Evolutionary conservation across 495 filamentous ascomycete species (phyloP), one percentile per base, ranked within the genome.

Genomic region (Hyaloscypha bicolor): DNA sequence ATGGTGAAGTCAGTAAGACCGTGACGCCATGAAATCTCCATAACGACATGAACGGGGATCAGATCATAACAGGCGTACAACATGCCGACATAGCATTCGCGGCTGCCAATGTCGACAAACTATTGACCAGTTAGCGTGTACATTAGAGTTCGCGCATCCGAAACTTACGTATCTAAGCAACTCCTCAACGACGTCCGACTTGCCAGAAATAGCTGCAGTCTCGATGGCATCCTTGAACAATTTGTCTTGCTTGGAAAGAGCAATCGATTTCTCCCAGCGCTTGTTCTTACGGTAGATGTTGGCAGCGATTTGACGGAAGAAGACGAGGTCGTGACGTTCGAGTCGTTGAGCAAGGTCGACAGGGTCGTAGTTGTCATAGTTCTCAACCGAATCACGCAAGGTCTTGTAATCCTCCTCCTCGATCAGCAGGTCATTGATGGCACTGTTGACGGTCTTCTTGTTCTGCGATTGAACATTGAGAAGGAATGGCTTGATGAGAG

Each of bases 401-500:
- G 93, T 96, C 89, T 99, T 98, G 85, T 99, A 92, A 75, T 99
- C 96, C 72, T 98, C 96, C 79, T 98, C 96, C 78, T 99, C 96
- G 67, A 99, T 99, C 73, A 99, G 82, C 63, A 99, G 82, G 77
- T 98, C 96, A 73, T 99, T 97, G 80, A 99, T 97, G 39, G 96
- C 96, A 71, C 95, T 92, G 80, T 99, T 99, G 73, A 99, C 96
- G 35, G 91, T 90, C 66, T 90, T 89, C 89, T 99, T 99, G 83
- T 99, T 99, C 81, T 99, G 96, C 31, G 85, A 80, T 79, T 99
- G 96, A 12, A 99, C 96, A 75, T 91, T 98, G 68, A 98, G 87
- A 72, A 99, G 82, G 90, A 99, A 99, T 21, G 96, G 94, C 82
- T 99, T 99, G 84, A 99, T 98, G 55, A 99, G 84, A 60, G 96